Conservation (phyloP, 768 basidiomycete genomes). For the Strobilomyces confusus region DNA sequence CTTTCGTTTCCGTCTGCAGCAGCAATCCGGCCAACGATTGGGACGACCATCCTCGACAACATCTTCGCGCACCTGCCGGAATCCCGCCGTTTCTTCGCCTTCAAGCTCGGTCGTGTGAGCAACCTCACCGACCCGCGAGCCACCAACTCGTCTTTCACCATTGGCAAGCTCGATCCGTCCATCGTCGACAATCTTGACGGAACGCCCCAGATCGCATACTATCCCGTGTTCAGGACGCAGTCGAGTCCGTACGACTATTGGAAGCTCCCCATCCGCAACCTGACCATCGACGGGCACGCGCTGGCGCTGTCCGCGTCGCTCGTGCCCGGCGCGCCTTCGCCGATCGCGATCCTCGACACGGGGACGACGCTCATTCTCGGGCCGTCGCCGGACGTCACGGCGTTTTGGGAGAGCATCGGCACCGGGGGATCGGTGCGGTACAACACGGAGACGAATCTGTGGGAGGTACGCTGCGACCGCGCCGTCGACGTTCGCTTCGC, state of each 20-base stretch:
- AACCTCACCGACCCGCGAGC: conserved; percentile 14
- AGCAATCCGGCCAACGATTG: conserved; percentile 41
- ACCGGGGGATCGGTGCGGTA: conserved; percentile 36
- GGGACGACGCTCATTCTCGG: conserved; percentile 57
- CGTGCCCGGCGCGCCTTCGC: conserved; percentile 36
- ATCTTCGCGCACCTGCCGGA: conserved; percentile 41
- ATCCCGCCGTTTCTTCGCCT: conserved; percentile 44
- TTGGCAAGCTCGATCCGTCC: conserved; percentile 45
- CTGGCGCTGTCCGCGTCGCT: conserved; percentile 45
- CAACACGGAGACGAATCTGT: conserved; percentile 34
- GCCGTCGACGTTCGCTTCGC: conserved; percentile 44
- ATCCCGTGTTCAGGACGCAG: conserved; percentile 37
- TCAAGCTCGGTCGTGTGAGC: conserved; percentile 41
- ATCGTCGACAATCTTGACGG: conserved; percentile 23
- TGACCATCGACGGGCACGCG: conserved; percentile 41
- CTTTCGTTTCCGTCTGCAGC: conserved; percentile 48
- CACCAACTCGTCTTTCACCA: conserved; percentile 44
- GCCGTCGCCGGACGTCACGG: conserved; percentile 47
- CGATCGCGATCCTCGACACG: conserved; percentile 60
- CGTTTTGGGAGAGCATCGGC: conserved; percentile 49
- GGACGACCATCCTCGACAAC: conserved; percentile 46
- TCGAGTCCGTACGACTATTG: conserved; percentile 47
- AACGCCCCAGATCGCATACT: conserved; percentile 32
- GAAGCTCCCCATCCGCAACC: conserved; percentile 47
- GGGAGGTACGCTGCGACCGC: conserved; percentile 50